Base-by-base conservation (phyloP, 495 filamentous ascomycete genomes). In the Friedmanniomyces simplex region DNA sequence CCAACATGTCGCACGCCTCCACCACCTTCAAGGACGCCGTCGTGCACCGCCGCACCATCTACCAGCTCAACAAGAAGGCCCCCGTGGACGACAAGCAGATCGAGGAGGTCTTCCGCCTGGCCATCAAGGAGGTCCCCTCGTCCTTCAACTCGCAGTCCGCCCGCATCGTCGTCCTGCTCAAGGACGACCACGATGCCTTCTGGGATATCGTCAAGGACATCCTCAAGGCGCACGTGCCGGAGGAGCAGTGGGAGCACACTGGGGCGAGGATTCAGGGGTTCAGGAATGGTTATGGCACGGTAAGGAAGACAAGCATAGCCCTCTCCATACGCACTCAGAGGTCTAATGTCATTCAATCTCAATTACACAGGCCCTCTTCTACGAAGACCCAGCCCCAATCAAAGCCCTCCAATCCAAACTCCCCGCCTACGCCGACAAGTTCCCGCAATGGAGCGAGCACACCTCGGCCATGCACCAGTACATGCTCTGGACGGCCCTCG, bases 61-160 rank as follows among this genome's bases (percentile, higher is more conserved):
- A 87, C 72, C 59, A 66, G 22, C 74, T 87, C 43, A 77, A 72
- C 72, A 81, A 80, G 66, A 70, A 76, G 24, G 68, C 79, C 6
- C 66, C 77, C 56, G 71, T 85, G 67, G 58, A 74, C 55, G 72
- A 77, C 59, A 67, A 70, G 18, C 72, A 72, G 62, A 74, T 87
- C 71, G 67, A 76, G 59, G 74, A 80, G 60, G 76, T 85, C 66
- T 72, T 81, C 63, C 72, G 73, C 61, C 67, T 79, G 46, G 67
- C 71, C 42, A 59, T 84, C 53, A 71, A 75, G 50, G 74, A 84
- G 66, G 69, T 77, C 32, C 83, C 82, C 18, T 74, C 69, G 37
- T 77, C 74, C 65, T 86, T 84, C 81, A 86, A 86, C 77, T 79
- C 77, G 45, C 83, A 86, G 72, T 74, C 72, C 64, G 76, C 80